Conservation (phyloP, 2,329 filamentous ascomycete species). For the Akanthomyces lecanii region DNA sequence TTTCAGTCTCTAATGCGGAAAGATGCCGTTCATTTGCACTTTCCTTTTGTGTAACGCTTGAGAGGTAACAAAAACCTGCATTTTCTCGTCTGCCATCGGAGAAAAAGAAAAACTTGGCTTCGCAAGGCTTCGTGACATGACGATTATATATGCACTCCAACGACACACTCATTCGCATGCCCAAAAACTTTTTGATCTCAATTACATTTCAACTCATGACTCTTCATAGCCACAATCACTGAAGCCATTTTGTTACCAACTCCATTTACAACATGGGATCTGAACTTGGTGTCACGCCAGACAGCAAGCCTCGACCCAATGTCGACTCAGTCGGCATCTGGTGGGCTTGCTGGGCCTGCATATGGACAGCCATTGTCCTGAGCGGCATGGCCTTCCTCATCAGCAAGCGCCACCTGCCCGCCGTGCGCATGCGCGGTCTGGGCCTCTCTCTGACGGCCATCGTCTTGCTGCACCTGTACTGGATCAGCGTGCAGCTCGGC, state of each 20-base stretch:
- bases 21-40: neutral
- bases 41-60: neutral
- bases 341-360: constrained; percentile 29
- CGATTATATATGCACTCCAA: neutral
- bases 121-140: neutral
- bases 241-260: neutral
- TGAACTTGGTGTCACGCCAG: constrained; percentile 24
- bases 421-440: constrained; percentile 38
- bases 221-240: neutral
- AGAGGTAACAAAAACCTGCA: neutral
- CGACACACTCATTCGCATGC: neutral
- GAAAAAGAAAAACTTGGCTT: neutral
- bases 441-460: constrained; percentile 38
- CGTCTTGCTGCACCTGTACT: constrained; percentile 38
- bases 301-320: constrained; percentile 19
- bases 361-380: constrained; percentile 34
- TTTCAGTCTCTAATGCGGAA: neutral
- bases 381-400: constrained; percentile 37
- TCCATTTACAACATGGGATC: constrained; percentile 22
- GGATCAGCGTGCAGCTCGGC: constrained; percentile 35
- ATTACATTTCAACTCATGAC: neutral
- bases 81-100: neutral
- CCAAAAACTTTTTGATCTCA: no score
- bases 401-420: constrained; percentile 31
- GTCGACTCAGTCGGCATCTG: constrained; percentile 32